Evolutionary conservation across 2,329 filamentous ascomycete genomes (phyloP).

Genomic region (Alternaria incomplexa): DNA sequence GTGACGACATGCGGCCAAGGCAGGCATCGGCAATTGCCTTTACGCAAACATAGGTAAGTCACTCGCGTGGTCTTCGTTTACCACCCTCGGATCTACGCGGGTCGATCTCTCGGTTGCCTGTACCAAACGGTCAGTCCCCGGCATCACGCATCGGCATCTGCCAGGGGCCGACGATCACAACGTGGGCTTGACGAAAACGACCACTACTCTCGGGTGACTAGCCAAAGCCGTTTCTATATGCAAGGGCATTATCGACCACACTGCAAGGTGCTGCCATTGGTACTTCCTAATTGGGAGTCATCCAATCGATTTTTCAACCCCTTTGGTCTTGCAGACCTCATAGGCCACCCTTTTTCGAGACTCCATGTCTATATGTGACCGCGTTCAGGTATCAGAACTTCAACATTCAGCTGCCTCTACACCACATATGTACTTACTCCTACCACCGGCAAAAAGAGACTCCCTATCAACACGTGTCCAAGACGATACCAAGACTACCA

Average conservation of each 20-base stretch:
- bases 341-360: not conserved
- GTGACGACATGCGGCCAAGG: not conserved
- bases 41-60: not conserved
- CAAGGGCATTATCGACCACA: not conserved
- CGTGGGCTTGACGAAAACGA: not conserved
- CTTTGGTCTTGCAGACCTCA: not conserved
- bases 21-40: not conserved
- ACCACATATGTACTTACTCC: not conserved
- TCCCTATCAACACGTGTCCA: not conserved
- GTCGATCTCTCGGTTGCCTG: not conserved
- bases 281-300: not conserved
- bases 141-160: constrained; percentile 2
- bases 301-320: not conserved
- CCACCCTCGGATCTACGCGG: not conserved
- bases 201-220: not conserved
- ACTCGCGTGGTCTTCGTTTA: not conserved
- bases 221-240: not conserved
- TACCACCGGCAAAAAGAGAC: not conserved
- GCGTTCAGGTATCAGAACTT: not conserved
- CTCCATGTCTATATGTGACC: not conserved
- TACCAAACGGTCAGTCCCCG: constrained; percentile 7
- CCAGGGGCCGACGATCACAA: constrained; percentile 4
- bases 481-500: not conserved
- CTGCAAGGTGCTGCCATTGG: not conserved
- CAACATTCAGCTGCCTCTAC: not conserved